These are phyloP conservation scores for Fusarium euwallaceae DNA, from an alignment of 2,329 filamentous ascomycete genomes.

Conservation along the genomic window DNA sequence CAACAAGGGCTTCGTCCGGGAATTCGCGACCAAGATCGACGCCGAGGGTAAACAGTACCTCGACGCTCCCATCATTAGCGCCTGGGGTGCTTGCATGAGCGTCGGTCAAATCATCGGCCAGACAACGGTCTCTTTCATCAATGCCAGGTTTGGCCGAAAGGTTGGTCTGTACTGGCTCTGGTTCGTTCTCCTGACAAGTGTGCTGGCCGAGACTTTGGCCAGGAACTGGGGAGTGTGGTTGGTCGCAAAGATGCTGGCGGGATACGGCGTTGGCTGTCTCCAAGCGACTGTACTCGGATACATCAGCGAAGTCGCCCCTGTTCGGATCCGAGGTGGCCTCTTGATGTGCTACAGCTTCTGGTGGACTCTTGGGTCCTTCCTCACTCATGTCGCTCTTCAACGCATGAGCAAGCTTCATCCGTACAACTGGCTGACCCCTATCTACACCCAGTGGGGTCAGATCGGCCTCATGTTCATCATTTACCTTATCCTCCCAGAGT, in stretches of 20 bases:
- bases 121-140: constrained; percentile 44
- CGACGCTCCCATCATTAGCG: constrained; percentile 51
- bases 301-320: constrained; percentile 50
- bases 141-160: constrained; percentile 34
- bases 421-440: constrained; percentile 21
- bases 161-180: neutral
- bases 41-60: constrained; percentile 41
- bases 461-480: neutral
- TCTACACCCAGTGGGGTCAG: neutral
- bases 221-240: neutral
- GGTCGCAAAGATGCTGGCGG: neutral
- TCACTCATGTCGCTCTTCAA: constrained; percentile 57
- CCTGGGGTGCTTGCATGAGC: constrained; percentile 55
- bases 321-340: constrained; percentile 54
- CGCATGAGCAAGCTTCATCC: constrained; percentile 46
- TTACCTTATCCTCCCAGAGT: neutral
- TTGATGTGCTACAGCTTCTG: constrained; percentile 59
- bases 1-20: neutral
- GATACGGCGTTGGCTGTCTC: neutral
- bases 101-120: constrained; percentile 57
- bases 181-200: neutral
- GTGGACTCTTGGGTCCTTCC: constrained; percentile 58
- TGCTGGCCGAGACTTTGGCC: neutral
- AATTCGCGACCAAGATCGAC: neutral
- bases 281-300: neutral